phyloP scores from a whole-genome alignment of 2,329 filamentous ascomycete species.

The Monilinia fructigena region DNA sequence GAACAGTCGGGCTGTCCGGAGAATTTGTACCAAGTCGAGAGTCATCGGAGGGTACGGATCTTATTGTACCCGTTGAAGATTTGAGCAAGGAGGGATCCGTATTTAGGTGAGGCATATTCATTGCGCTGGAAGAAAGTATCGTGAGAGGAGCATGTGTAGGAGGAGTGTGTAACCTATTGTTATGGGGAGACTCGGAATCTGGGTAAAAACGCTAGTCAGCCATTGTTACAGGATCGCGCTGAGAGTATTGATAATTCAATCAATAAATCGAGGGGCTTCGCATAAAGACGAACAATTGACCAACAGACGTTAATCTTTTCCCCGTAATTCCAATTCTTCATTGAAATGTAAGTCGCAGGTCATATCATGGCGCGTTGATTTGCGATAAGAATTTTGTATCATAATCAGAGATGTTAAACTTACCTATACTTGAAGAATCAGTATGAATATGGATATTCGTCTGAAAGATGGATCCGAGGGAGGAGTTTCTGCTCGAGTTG shows the following conservation, averaged over 20 bases:
- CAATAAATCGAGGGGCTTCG: background rate
- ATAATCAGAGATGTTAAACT: constrained; percentile 20
- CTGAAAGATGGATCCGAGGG: constrained; percentile 22
- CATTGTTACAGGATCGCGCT: constrained; percentile 10
- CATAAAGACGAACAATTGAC: constrained; percentile 14
- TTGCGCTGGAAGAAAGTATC: constrained; percentile 29
- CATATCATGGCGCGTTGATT: constrained; percentile 1
- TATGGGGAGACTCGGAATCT: constrained; percentile 15
- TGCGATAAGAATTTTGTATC: constrained; percentile 12
- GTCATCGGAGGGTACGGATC: constrained; percentile 36
- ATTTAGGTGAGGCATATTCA: constrained; percentile 34
- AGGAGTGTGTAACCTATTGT: constrained; percentile 1
- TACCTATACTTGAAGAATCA: constrained; percentile 28
- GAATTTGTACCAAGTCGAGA: constrained; percentile 24
- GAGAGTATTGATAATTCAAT: background rate
- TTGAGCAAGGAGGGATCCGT: constrained; percentile 25
- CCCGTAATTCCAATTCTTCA: constrained; percentile 1
- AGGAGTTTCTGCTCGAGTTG: constrained; percentile 27
- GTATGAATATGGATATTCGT: constrained; percentile 27
- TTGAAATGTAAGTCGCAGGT: constrained; percentile 2
- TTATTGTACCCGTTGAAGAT: constrained; percentile 33
- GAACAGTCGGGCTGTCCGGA: constrained; percentile 19
- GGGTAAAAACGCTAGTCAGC: constrained; percentile 7
- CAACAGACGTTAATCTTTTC: background rate
- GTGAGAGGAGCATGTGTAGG: constrained; percentile 22